These are phyloP conservation scores for Hymenotorrendiella dingleyae DNA, from an alignment of 2,329 filamentous ascomycete genomes.

Conservation along the genomic window DNA sequence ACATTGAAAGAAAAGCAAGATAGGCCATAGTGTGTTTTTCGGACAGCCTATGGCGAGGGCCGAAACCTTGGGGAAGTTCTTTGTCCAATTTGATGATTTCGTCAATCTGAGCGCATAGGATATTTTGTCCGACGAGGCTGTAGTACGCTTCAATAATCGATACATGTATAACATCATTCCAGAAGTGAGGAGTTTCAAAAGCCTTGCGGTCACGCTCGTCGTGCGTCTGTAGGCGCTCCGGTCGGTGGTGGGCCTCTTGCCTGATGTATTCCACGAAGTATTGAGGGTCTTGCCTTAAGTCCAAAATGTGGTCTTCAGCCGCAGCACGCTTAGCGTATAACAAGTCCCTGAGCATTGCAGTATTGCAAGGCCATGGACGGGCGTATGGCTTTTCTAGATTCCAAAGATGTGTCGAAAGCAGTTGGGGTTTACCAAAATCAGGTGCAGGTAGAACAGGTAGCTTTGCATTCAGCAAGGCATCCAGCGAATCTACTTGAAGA, in stretches of 20 bases:
- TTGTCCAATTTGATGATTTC: background rate
- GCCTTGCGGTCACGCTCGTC: background rate
- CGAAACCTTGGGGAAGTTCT: background rate
- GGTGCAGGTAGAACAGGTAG: too few species aligned
- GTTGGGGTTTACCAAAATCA: background rate
- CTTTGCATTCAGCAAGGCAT: too few species aligned
- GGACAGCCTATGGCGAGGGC: background rate
- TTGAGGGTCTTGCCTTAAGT: background rate
- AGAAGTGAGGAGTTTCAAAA: background rate
- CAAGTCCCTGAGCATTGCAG: background rate
- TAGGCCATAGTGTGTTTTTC: background rate
- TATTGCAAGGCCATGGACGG: background rate
- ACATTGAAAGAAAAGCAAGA: background rate
- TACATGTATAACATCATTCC: background rate
- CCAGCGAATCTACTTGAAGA: too few species aligned
- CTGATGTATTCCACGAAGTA: background rate
- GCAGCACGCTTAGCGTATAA: background rate
- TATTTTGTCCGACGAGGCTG: background rate
- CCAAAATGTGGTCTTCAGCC: conserved; percentile 2
- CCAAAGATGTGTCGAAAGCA: background rate
- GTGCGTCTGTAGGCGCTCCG: background rate
- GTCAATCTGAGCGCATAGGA: background rate
- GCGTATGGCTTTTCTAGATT: background rate
- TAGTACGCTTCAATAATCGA: background rate
- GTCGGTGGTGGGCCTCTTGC: background rate